These are phyloP conservation scores for Hymenoscyphus repandus DNA, from an alignment of 2,329 filamentous ascomycete species.

Conservation along the genomic window DNA sequence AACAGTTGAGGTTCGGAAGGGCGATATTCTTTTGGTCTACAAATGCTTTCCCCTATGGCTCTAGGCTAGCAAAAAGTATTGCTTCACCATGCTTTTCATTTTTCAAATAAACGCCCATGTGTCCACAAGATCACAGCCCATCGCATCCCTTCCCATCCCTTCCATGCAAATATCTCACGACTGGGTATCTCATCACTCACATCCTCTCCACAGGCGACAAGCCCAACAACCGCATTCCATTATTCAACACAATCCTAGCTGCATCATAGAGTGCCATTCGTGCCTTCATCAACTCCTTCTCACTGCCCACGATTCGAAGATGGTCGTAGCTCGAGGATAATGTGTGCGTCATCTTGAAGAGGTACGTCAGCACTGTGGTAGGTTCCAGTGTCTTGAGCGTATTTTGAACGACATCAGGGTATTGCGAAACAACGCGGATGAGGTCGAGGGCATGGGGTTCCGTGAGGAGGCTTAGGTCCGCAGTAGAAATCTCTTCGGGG, in stretches of 20 bases:
- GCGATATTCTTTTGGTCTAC: too few species aligned
- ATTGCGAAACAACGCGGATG: constrained; percentile 72
- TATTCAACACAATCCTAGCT: constrained; percentile 69
- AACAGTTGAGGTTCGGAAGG: too few species aligned
- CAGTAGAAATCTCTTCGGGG: constrained; percentile 52
- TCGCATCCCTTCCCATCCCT: too few species aligned
- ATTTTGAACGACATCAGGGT: constrained; percentile 79
- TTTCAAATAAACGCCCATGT: too few species aligned
- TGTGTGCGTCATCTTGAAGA: constrained; percentile 83
- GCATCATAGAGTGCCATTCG: constrained; percentile 75
- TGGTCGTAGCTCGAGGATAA: constrained; percentile 78
- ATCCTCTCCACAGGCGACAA: constrained; percentile 64
- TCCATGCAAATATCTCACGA: too few species aligned
- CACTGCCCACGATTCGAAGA: constrained; percentile 74
- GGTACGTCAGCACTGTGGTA: constrained; percentile 59
- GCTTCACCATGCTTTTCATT: too few species aligned
- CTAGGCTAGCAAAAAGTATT: too few species aligned
- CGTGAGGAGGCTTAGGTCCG: constrained; percentile 62
- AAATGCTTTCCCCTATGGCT: too few species aligned
- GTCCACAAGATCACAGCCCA: too few species aligned
- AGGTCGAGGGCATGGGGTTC: constrained; percentile 70
- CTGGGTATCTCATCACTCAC: neutral
- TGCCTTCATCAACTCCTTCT: constrained; percentile 63
- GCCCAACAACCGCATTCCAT: constrained; percentile 78
- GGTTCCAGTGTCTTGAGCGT: constrained; percentile 80